Evolutionary conservation across 768 basidiomycete species (phyloP).

Genomic region (Neoboletus magnificus): DNA sequence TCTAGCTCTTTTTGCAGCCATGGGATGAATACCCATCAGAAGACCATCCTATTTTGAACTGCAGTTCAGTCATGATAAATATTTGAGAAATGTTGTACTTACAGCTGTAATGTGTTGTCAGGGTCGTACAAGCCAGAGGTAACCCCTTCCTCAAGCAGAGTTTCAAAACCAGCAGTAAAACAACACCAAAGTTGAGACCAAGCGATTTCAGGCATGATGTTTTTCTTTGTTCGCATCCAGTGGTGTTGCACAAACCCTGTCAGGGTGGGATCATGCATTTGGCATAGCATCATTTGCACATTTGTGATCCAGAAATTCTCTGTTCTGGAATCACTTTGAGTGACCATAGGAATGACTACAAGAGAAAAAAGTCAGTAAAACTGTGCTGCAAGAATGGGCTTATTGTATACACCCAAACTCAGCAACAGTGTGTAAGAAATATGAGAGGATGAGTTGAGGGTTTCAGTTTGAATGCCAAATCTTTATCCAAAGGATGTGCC

Average conservation of each 20-base stretch:
- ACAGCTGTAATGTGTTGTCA: conserved; percentile 25
- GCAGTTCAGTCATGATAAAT: neutral
- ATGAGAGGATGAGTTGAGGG: neutral
- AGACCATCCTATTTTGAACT: conserved; percentile 31
- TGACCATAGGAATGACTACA: neutral
- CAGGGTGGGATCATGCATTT: conserved; percentile 34
- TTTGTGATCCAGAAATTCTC: neutral
- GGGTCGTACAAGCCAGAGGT: conserved; percentile 29
- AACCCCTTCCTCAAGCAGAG: conserved; percentile 32
- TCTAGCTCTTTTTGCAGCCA: conserved; percentile 11
- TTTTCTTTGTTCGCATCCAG: conserved; percentile 36
- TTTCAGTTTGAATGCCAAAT: neutral
- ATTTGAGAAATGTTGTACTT: neutral
- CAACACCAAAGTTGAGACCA: conserved; percentile 36
- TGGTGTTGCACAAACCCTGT: conserved; percentile 39
- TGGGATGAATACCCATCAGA: conserved; percentile 35
- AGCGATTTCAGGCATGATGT: conserved; percentile 40
- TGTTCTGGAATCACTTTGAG: neutral
- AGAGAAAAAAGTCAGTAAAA: neutral
- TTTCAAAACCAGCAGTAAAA: conserved; percentile 38
- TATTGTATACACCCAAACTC: neutral
- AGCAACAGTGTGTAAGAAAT: neutral
- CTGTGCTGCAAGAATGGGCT: neutral
- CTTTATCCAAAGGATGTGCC: neutral
- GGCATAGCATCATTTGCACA: neutral